Percentiles rank a stretch among this genome's conserved stretches.
Evolutionary conservation across 352 stramenopile species (phyloP).

Genomic region (Pythium plurisporium): DNA sequence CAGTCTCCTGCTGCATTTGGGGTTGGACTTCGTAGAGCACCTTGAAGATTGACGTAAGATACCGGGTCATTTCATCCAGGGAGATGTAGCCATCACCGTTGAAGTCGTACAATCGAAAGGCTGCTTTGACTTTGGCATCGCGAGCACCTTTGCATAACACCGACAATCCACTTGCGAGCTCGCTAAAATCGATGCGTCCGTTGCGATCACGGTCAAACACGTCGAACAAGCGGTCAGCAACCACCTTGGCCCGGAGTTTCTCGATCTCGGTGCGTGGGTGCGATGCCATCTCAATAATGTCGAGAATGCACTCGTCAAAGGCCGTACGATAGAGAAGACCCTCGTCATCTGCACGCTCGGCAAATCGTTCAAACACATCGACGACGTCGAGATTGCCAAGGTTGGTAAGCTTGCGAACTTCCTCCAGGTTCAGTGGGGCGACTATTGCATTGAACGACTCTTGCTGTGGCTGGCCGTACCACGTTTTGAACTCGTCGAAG

Average conservation of each 20-base stretch:
- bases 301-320: constrained; percentile 72
- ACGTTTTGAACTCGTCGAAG: constrained; percentile 83
- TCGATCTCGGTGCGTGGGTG: constrained; percentile 61
- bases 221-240: constrained; percentile 71
- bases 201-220: constrained; percentile 80
- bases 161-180: constrained; percentile 77
- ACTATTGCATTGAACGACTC: constrained; percentile 68
- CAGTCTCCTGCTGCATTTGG: constrained; percentile 59
- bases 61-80: constrained; percentile 83
- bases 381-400: constrained; percentile 78
- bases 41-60: constrained; percentile 85
- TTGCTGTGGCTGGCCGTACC: constrained; percentile 70
- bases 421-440: constrained; percentile 65
- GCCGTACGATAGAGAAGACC: constrained; percentile 55
- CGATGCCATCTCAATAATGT: constrained; percentile 63
- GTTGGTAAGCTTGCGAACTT: constrained; percentile 82
- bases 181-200: constrained; percentile 80
- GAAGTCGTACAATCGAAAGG: constrained; percentile 84
- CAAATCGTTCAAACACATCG: constrained; percentile 85
- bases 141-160: constrained; percentile 79
- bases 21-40: constrained; percentile 83
- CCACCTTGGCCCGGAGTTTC: constrained; percentile 59
- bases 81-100: constrained; percentile 85
- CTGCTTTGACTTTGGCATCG: constrained; percentile 79
- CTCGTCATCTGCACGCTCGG: constrained; percentile 54